Evolutionary conservation across 2,329 filamentous ascomycete genomes (phyloP).

Genomic region (Paecilomyces fulvus): DNA sequence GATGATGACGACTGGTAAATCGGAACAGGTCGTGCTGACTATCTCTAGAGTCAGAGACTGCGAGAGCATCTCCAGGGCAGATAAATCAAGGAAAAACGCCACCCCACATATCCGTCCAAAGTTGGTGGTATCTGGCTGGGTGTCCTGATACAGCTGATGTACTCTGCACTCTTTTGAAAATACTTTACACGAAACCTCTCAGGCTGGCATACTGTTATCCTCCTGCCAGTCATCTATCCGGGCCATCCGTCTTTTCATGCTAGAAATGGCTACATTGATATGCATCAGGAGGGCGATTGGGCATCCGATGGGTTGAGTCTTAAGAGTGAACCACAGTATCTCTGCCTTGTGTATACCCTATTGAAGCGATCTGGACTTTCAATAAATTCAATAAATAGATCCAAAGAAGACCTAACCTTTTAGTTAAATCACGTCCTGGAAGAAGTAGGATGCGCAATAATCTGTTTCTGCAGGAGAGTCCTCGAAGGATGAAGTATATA

Average conservation of each 20-base stretch:
- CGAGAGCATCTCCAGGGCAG: not conserved
- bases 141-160: not conserved
- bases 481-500: too few relatives aligned
- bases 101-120: not conserved
- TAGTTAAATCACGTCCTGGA: not conserved
- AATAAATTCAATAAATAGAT: not conserved
- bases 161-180: not conserved
- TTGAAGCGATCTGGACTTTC: not conserved
- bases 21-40: constrained; percentile 1
- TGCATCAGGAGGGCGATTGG: not conserved
- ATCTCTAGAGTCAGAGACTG: not conserved
- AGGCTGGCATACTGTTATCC: not conserved
- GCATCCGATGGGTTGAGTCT: not conserved
- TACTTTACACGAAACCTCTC: not conserved
- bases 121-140: not conserved
- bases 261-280: not conserved
- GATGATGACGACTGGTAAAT: constrained; percentile 39
- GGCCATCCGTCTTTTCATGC: not conserved
- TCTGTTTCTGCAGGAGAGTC: not conserved
- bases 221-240: not conserved
- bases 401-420: not conserved
- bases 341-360: not conserved
- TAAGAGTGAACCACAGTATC: not conserved
- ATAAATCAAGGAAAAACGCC: not conserved
- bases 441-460: not conserved